phyloP scores from a whole-genome alignment of 2,329 filamentous ascomycete genomes.

The Colletotrichum abscissum region DNA sequence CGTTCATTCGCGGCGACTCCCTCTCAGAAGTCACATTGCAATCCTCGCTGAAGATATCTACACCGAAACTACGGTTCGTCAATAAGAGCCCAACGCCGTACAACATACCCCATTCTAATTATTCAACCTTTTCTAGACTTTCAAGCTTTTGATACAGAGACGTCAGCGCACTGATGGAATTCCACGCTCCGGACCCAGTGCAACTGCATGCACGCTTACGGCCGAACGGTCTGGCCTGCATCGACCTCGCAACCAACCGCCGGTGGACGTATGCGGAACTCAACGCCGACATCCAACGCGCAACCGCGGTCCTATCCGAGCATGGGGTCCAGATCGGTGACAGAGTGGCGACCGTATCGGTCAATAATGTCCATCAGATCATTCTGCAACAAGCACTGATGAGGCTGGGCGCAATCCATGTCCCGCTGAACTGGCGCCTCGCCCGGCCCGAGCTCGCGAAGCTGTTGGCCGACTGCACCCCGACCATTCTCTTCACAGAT shows the following conservation, averaged over 20 bases:
- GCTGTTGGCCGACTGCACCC: conserved; percentile 17
- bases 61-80: neutral
- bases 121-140: neutral
- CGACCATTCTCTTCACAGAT: conserved; percentile 21
- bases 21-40: neutral
- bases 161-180: neutral
- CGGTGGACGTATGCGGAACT: conserved; percentile 33
- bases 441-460: conserved; percentile 29
- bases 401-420: conserved; percentile 23
- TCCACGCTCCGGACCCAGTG: conserved; percentile 24
- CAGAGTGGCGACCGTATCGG: conserved; percentile 22
- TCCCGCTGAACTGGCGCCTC: conserved; percentile 33
- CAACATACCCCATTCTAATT: neutral
- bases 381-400: conserved; percentile 29
- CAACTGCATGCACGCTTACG: conserved; percentile 31
- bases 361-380: conserved; percentile 33
- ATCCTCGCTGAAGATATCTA: neutral
- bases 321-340: conserved; percentile 18
- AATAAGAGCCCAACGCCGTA: neutral
- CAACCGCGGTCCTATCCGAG: conserved; percentile 11
- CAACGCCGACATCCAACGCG: conserved; percentile 29
- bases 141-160: no score
- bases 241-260: conserved; percentile 31
- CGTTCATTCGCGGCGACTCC: neutral
- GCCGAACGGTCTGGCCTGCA: conserved; percentile 30